These are phyloP conservation scores for Leucocoprinus sp. DNA, from an alignment of 768 basidiomycete species.

Conservation along the genomic window DNA sequence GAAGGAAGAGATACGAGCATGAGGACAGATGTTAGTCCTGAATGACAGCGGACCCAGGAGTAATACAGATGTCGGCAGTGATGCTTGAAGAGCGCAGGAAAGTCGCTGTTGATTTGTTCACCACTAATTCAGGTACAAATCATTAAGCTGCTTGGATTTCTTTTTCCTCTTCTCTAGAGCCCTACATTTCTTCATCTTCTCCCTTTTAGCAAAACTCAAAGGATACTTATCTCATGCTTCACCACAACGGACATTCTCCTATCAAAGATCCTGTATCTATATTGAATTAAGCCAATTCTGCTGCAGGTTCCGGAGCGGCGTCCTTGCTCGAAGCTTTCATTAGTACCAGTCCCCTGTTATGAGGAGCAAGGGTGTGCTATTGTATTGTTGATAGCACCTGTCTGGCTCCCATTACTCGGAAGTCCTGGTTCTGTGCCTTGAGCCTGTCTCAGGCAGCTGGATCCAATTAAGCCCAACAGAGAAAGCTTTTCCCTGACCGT, in stretches of 20 bases:
- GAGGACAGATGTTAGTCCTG: background rate
- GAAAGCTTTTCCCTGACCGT: conserved; percentile 13
- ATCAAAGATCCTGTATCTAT: background rate
- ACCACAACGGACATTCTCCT: background rate
- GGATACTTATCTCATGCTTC: background rate
- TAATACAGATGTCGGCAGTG: background rate
- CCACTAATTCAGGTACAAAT: conserved; percentile 1
- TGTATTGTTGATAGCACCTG: background rate
- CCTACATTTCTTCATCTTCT: conserved; percentile 13
- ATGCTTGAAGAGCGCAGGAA: conserved; percentile 5
- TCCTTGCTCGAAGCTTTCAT: background rate
- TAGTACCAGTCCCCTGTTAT: background rate
- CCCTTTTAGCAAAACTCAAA: conserved; percentile 6
- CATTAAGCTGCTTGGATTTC: conserved; percentile 1
- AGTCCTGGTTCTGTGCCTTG: background rate
- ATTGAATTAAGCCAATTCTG: background rate
- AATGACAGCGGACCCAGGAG: background rate
- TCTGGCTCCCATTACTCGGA: background rate
- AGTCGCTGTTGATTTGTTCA: conserved; percentile 10
- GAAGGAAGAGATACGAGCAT: background rate
- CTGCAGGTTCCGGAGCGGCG: background rate
- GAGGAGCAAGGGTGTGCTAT: background rate
- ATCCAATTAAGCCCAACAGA: conserved; percentile 47
- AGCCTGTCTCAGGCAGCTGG: conserved; percentile 21
- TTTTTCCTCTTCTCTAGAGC: conserved; percentile 1